Evolutionary conservation across 164 flowering plant genomes (phyloP).

Genomic region (Annona squamosa): DNA sequence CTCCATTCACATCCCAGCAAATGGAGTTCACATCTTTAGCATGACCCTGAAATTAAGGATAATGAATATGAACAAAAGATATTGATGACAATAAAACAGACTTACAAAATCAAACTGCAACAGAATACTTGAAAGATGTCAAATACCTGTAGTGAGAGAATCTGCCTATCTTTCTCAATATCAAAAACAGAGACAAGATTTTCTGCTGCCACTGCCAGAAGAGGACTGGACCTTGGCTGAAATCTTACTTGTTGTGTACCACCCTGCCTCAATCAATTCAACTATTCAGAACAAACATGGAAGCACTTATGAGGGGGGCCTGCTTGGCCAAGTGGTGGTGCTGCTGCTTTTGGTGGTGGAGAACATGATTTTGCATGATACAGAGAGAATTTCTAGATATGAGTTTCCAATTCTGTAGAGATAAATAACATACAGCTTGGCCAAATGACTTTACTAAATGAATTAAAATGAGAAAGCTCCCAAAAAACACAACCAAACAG

Average conservation of each 20-base stretch:
- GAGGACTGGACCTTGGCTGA: conserved; percentile 74
- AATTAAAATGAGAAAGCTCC: too few relatives aligned
- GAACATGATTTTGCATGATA: too few relatives aligned
- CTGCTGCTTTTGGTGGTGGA: not conserved
- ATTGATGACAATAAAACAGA: not conserved
- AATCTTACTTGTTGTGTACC: conserved; percentile 77
- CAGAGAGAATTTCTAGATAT: too few relatives aligned
- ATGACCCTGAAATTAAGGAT: conserved; percentile 52
- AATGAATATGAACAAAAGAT: not conserved
- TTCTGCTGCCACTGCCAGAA: conserved; percentile 78
- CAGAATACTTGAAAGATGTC: not conserved
- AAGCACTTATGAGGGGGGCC: not conserved
- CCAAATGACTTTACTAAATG: not conserved
- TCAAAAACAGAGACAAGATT: conserved; percentile 74
- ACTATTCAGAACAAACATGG: not conserved
- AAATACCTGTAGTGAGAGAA: conserved; percentile 56
- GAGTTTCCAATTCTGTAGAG: too few relatives aligned
- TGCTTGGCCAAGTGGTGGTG: too few relatives aligned
- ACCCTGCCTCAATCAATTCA: conserved; percentile 33
- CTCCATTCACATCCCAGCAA: conserved; percentile 91
- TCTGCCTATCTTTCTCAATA: conserved; percentile 65
- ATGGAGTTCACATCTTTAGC: conserved; percentile 50
- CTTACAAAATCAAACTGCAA: not conserved
- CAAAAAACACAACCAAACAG: too few relatives aligned
- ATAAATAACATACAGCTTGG: not conserved